Evolutionary conservation across 192 early-diverging fungal genomes (phyloP).

Genomic region (Chytriomyces confervae): DNA sequence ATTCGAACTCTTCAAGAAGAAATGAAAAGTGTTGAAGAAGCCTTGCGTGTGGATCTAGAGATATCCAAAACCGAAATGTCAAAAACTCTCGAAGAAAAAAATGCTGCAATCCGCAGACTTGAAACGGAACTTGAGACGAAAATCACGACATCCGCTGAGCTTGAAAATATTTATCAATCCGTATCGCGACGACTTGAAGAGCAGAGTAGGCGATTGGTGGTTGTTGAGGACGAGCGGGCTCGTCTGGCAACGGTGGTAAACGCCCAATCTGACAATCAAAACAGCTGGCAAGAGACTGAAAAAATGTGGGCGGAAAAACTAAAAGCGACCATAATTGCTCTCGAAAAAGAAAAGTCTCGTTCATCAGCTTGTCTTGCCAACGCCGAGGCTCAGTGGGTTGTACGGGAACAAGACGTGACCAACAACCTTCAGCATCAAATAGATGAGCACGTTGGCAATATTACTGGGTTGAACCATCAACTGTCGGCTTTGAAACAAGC

Average conservation of each 20-base stretch:
- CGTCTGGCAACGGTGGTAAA: background rate
- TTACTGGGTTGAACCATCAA: background rate
- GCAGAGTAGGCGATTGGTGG: too few species aligned
- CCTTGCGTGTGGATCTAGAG: background rate
- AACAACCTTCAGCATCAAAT: conserved; percentile 17
- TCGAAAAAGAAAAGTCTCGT: too few species aligned
- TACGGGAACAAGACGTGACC: conserved; percentile 18
- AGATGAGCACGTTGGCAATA: background rate
- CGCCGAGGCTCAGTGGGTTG: too few species aligned
- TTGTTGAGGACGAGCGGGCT: background rate
- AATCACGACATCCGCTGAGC: background rate
- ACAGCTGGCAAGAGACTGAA: too few species aligned
- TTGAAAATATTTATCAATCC: too few species aligned
- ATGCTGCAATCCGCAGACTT: background rate
- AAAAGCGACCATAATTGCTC: too few species aligned
- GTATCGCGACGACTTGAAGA: too few species aligned
- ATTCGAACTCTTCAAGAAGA: background rate
- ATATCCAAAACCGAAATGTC: background rate
- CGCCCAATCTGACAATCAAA: too few species aligned
- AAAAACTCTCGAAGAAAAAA: background rate
- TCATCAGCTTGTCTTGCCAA: too few species aligned
- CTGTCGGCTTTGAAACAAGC: background rate
- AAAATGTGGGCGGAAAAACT: too few species aligned
- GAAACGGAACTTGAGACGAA: background rate
- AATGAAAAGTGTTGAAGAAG: too few species aligned